These are phyloP conservation scores for Sporopachydermia cereana DNA, from an alignment of 1,139 yeast genomes.

Conservation along the genomic window DNA sequence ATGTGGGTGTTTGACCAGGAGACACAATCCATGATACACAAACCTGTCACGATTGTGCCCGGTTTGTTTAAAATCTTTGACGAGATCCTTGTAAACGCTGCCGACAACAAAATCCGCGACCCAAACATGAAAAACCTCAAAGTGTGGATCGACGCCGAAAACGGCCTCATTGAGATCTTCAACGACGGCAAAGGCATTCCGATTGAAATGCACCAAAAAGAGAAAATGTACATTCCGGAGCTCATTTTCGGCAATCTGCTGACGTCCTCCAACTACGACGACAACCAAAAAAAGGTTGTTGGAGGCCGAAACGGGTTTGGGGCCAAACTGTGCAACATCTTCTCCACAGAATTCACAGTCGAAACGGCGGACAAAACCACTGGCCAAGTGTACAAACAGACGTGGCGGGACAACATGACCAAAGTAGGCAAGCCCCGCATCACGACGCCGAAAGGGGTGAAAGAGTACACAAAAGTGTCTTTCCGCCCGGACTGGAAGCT, in stretches of 20 bases:
- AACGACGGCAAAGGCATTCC: conserved; percentile 98
- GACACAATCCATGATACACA: conserved; percentile 53
- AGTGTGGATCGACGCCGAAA: conserved; percentile 68
- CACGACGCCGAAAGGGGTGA: conserved; percentile 41
- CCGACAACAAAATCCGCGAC: conserved; percentile 95
- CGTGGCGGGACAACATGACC: conserved; percentile 84
- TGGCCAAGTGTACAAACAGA: conserved; percentile 59
- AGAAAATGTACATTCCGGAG: conserved; percentile 89
- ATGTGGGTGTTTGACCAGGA: conserved; percentile 81
- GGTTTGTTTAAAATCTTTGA: conserved; percentile 95
- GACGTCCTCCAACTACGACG: conserved; percentile 94
- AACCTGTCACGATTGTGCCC: conserved; percentile 73
- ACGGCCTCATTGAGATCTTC: conserved; percentile 63
- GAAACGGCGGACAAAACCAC: conserved; percentile 78
- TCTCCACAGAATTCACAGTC: conserved; percentile 74
- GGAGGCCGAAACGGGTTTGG: conserved; percentile 99
- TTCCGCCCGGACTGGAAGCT: conserved; percentile 82
- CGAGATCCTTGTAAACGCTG: conserved; percentile 95
- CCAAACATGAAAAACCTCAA: conserved; percentile 77
- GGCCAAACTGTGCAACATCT: conserved; percentile 89
- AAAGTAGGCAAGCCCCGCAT: conserved; percentile 68
- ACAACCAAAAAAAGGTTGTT: conserved; percentile 86
- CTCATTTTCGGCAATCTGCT: conserved; percentile 90
- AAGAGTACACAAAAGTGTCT: conserved; percentile 77
- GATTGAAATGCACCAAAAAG: conserved; percentile 81